Base-by-base conservation (phyloP, 106 monocot genomes). In the Vanilla planifolia region DNA sequence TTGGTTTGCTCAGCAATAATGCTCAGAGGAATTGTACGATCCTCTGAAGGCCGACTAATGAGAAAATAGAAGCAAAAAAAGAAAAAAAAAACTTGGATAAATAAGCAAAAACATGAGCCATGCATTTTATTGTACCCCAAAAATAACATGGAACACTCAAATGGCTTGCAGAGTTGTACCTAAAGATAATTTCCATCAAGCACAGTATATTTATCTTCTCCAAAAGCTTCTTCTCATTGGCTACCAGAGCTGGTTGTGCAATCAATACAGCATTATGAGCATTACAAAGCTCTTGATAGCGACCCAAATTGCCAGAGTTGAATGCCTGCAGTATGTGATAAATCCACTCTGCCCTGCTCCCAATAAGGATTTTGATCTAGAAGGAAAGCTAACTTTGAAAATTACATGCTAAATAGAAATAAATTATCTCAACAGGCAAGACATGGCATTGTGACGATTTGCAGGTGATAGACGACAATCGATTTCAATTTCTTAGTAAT, bases 161-260 rank as follows among this genome's bases (percentile, higher is more conserved):
- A 26, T 20, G 19, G 23, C 27, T 5, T 21, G 40, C 28, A 13
- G 41, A 15, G 50, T 41, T 43, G 39, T 80, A 98, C 98, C 91
- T 98, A 55, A 98, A 92, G 53, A 98, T 98, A 46, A 88, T 98
- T 65, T 92, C 98, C 92, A 98, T 98, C 63, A 98, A 68, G 59
- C 92, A 98, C 6, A 98, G 88, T 28, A 98, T 98, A 42, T 88
- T 98, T 4, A 98, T 92, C 45, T 98, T 92, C 67, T 98, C 92
- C 32, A 92, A 62, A 20, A 98, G 75, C 50, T 98, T 91, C 41
- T 77, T 84, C 66, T 98, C 84, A 60, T 98, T 88, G 29, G 73
- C 75, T 21, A 82, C 85, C 37, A 98, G 64, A 35, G 98, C 87
- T 59, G 88, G 91, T 55, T 98, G 98, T 30, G 98, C 76, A 79